Percentiles rank a stretch among this genome's conserved stretches.
Conservation (phyloP, 192 early-diverging fungal species). For the Coemansia sp. region DNA sequence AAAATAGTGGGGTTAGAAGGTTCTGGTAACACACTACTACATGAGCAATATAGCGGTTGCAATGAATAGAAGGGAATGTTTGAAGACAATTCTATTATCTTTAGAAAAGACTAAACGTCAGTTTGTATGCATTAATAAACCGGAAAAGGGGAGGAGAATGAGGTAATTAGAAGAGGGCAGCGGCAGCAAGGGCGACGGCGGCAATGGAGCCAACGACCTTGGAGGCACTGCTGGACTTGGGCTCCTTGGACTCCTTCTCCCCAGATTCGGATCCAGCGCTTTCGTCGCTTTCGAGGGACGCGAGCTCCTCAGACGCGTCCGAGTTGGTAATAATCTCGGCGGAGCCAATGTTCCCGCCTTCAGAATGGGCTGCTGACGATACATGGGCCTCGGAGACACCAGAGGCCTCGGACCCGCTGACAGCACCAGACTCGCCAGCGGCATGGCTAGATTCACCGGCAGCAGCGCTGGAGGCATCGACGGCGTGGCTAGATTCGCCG, state of each 20-base stretch:
- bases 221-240: constrained; percentile 16
- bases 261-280: background rate
- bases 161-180: constrained; percentile 45
- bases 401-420: background rate
- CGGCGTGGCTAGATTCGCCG: background rate
- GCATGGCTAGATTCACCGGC: background rate
- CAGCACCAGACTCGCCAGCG: background rate
- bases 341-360: background rate
- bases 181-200: constrained; percentile 36
- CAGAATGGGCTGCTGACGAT: background rate
- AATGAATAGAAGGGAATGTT: too few relatives aligned
- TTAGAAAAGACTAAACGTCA: background rate
- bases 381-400: background rate
- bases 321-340: background rate
- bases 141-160: background rate
- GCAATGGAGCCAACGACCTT: constrained; percentile 28
- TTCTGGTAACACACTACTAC: background rate
- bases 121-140: constrained; percentile 6
- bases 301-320: background rate
- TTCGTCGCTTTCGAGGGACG: background rate
- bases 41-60: too few relatives aligned
- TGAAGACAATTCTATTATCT: background rate
- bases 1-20: background rate
- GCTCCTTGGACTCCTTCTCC: background rate
- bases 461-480: background rate